phyloP scores from a whole-genome alignment of 2,329 filamentous ascomycete genomes.

The Ceratocystiopsis sp. region DNA sequence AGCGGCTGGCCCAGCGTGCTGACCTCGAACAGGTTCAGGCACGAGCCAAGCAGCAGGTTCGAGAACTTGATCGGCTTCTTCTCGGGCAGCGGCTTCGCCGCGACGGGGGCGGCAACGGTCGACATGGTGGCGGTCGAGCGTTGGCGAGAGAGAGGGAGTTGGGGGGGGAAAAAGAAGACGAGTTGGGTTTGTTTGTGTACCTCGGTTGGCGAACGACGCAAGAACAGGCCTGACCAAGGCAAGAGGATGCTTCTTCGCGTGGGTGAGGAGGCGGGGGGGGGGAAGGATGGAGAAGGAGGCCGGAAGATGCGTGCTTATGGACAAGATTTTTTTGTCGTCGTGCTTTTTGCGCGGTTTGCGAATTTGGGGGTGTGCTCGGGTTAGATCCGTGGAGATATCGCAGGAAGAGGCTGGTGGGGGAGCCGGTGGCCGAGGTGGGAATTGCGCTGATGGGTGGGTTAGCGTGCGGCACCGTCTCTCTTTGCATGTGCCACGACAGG shows the following conservation, averaged over 20 bases:
- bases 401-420: too few species aligned
- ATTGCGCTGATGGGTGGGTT: too few species aligned
- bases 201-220: conserved; percentile 13
- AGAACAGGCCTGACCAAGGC: conserved; percentile 94
- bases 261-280: too few species aligned
- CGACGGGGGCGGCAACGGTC: conserved; percentile 20
- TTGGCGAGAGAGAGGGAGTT: neutral
- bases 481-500: too few species aligned
- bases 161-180: neutral
- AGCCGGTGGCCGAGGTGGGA: too few species aligned
- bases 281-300: conserved; percentile 2
- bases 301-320: neutral
- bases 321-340: too few species aligned
- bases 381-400: too few species aligned
- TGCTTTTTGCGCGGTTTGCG: too few species aligned
- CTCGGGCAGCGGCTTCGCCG: conserved; percentile 48
- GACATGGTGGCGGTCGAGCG: neutral
- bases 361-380: too few species aligned
- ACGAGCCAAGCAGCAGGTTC: conserved; percentile 86
- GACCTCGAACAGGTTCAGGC: conserved; percentile 90
- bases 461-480: too few species aligned
- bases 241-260: conserved; percentile 80
- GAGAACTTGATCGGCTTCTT: conserved; percentile 99
- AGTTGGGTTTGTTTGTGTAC: too few species aligned
- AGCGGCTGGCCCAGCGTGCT: conserved; percentile 58